phyloP scores from a whole-genome alignment of 106 monocot species.

The Dendrobium nobile region DNA sequence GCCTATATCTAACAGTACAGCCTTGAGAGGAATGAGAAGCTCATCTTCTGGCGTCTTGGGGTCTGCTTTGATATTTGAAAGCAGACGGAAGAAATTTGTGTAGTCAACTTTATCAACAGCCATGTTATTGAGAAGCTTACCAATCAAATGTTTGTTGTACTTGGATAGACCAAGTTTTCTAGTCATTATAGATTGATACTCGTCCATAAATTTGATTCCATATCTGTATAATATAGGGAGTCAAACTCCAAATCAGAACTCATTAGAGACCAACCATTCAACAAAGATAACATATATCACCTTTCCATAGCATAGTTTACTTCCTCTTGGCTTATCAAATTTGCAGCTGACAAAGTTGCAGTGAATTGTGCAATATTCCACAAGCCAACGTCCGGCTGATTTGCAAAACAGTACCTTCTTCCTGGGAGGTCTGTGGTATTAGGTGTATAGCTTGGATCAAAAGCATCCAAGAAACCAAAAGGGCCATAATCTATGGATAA shows the following conservation, averaged over 20 bases:
- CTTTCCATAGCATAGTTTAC: conserved; percentile 91
- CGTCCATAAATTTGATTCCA: conserved; percentile 91
- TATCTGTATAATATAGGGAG: conserved; percentile 37
- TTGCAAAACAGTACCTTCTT: conserved; percentile 92
- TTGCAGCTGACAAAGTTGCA: conserved; percentile 54
- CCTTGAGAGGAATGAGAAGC: conserved; percentile 71
- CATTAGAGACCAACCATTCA: neutral
- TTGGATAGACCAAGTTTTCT: conserved; percentile 74
- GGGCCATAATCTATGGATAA: conserved; percentile 97
- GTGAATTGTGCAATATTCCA: conserved; percentile 96
- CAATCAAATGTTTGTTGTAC: conserved; percentile 86
- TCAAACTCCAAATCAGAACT: neutral
- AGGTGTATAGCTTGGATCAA: conserved; percentile 94
- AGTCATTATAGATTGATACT: conserved; percentile 91
- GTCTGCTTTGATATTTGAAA: conserved; percentile 77
- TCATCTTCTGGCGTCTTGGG: conserved; percentile 43
- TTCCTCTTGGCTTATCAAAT: conserved; percentile 81
- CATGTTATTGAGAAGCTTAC: conserved; percentile 89
- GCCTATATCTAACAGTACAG: conserved; percentile 85
- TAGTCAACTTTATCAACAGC: conserved; percentile 98
- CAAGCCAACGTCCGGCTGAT: conserved; percentile 92
- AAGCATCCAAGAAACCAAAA: conserved; percentile 97
- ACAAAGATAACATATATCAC: conserved; percentile 17
- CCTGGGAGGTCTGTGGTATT: conserved; percentile 98
- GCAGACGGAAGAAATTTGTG: conserved; percentile 89